Evolutionary conservation across 2,329 filamentous ascomycete genomes (phyloP), one percentile per base, ranked within the genome.

Genomic region (Aspergillus oerlinghausenensis): DNA sequence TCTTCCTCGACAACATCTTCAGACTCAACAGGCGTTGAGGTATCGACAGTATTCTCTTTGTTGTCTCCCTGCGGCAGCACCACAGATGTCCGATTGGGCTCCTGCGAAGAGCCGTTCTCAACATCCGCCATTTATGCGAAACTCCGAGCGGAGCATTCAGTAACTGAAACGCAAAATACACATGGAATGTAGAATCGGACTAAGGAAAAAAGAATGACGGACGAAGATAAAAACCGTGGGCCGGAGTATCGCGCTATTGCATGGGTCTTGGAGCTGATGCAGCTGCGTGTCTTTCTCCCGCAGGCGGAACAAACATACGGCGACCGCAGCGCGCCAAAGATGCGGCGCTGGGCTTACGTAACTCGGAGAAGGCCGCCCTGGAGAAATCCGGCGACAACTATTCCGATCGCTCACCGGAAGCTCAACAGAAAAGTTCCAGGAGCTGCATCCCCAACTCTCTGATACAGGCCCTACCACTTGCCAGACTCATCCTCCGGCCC

Each of bases 381-480:
- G 51, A 54, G 57, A 59, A 57, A 54, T 56, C 66, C 69, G 69
- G 58, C 61, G 65, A 65, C 56, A 47, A 63, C 58, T 58, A 64
- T 62, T 69, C 67, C 68, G 67, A 68, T 66, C 64, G 64, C 70
- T 74, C 71, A 74, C 71, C 71, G 72, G 60, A 65, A 67, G 69
- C 73, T 74, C 73, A 74, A 75, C 73, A 71, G 69, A 74, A 74
- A 75, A 73, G 67, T 73, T 70, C 69, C 68, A 63, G 61, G 61
- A 62, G 59, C 57, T 62, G 60, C 61, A 65, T 64, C 63, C 65
- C 65, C 65, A 66, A 66, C 60, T 60, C 59, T 64, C 64, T 63
- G 60, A 67, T 70, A 67, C 66, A 62, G 62, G 63, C 56, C 63
- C 61, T 64, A 60, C 61, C 62, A 58, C 45, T 62, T 63, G 60